Evolutionary conservation across 1,284 basidiomycete species (phyloP), one percentile per base, ranked within the genome.

Genomic region (Irpex sp.): DNA sequence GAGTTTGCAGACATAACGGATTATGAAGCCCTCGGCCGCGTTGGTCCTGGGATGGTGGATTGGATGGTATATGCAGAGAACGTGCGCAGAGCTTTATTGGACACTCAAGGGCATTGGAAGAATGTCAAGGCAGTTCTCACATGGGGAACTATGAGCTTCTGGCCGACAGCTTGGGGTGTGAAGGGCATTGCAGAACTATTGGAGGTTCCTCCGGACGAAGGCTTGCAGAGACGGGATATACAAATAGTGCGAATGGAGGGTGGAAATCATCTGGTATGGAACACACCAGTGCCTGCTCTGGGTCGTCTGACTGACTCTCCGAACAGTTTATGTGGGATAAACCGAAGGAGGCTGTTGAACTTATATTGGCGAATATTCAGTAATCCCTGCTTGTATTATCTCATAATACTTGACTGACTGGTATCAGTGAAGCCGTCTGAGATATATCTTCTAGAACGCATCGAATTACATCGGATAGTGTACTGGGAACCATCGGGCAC

Each of bases 91-190:
- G 58, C 65, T 11, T 36, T 70, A n/a, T 62, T 59, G 15, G 57
- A 60, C n/a, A 62, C 62, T 38, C 57, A 55, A 26, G 61, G 65
- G 17, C 55, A 59, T 3, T 63, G 61, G 59, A 60, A 62, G n/a
- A 58, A 58, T 38, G 38, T 67, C 15, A 62, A 62, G 51, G 60
- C 65, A 4, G 38, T 65, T 31, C 40, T 65, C 1, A 26, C 62
- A 2, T 70, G 64, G 66, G 62, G 60, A 37, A 60, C 62, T 54
- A 61, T 62, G 63, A 64, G 59, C 13, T 38, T 66, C n/a, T 57
- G 59, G 13, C 62, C 67, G n/a, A 48, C 48, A 26, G 36, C 66
- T 5, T 63, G 62, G 61, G 66, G 64, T 4, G 60, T 64, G 40
- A 67, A 62, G 61, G 49, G 34, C 13, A 7, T 63, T 21, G 31